Base-by-base conservation (phyloP, 1,284 basidiomycete genomes). In the Melampsora larici-populina region DNA sequence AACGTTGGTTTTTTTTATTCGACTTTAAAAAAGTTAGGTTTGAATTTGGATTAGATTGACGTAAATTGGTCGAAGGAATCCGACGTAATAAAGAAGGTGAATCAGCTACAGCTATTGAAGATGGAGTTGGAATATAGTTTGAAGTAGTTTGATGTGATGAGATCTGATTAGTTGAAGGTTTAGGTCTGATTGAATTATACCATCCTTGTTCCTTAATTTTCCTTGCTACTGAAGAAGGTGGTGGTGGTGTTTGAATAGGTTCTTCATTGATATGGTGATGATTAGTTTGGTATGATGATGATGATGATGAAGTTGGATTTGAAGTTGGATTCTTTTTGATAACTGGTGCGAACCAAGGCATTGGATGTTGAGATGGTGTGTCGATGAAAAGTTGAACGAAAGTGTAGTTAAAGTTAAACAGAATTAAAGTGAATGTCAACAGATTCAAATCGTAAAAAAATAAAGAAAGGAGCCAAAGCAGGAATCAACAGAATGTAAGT, bases 201-300 rank as follows among this genome's bases (percentile, higher is more conserved):
- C 55, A 60, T 24, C 24, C 29, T 60, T 60, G 55, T 29, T 60
- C 55, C n/a, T 60, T 60, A 60, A 60, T 24, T n/a, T 60, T 60
- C 15, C 55, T 60, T n/a, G 55, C 55, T 7, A 29, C 55, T 29
- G 18, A 60, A 21, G n/a, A 24, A 17, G 51, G 58, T 24, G 36
- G 51, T 13, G 26, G 70, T 43, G 21, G 17, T 70, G 69, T 0
- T 48, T 33, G 24, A 8, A 18, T 64, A 33, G 62, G 17, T 64
- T n/a, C n/a, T 24, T 18, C 7, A 64, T 64, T 33, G 29, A 31
- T n/a, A 26, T 26, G 70, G 26, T 40, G 51, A 40, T 26, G 51
- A 31, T 29, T 7, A 43, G 5, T 9, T 43, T 43, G 40, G 40
- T 43, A 43, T 43, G 31, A 72, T 26, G 29, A 13, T 43, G 31